Base-by-base conservation (phyloP, 441 rosid genomes). In the Kokia cookei region DNA sequence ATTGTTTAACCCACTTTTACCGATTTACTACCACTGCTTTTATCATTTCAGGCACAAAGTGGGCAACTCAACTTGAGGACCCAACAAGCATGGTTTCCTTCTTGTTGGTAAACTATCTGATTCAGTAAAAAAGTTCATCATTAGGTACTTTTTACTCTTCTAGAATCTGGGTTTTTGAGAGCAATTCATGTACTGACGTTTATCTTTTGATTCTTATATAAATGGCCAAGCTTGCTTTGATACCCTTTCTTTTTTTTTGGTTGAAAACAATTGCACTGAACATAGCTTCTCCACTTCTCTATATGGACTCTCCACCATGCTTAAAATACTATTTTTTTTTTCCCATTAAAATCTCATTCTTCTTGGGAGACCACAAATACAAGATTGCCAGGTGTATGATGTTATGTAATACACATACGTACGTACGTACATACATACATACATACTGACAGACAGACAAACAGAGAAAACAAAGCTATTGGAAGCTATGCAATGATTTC, bases 251-350 rank as follows among this genome's bases (percentile, higher is more conserved):
- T 78, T 80, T 66, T 10, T 24, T 4, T 67, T 17, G 13, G 57
- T 63, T 32, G 17, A 54, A 82, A 78, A 82, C 76, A 74, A 80
- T 82, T 77, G 80, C 77, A 76, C 74, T 77, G 32, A 60, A n/a
- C 7, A 82, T 77, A 74, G 79, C 72, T 55, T 22, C 68, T 13
- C 14, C 45, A 73, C 71, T 82, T 79, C 79, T 76, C 75, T 70
- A 73, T 80, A 75, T 86, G 88, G 86, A 29, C 76, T 80, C 85
- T 80, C 88, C 89, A 83, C 88, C 83, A 81, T 70, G 74, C 79
- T 58, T 29, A 80, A 83, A 81, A 69, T 57, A 22, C 7, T 7
- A 3, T 51, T 48, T 55, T 63, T 48, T 55, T 63, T 76, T 57
- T 73, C 7, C 10, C 8, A 47, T 71, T 43, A 81, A 86, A 84